Evolutionary conservation across 2,329 filamentous ascomycete genomes (phyloP), one percentile per base, ranked within the genome.

Genomic region (Aureobasidium musti): DNA sequence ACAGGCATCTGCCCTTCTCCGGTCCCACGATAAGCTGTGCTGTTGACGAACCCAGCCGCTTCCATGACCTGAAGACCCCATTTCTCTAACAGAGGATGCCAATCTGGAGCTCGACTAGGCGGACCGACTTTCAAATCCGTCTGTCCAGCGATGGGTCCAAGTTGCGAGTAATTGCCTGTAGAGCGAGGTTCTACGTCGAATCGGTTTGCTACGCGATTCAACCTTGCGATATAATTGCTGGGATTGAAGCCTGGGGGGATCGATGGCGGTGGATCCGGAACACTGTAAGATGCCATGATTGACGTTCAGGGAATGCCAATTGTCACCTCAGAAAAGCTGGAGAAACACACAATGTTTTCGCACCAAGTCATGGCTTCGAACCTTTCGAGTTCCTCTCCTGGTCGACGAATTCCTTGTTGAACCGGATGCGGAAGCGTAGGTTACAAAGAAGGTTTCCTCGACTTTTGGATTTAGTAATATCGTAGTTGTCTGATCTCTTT

Each of bases 71-170:
- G 56, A 37, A 61, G 28, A 26, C 57, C 57, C 41, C 43, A 49
- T 61, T 61, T 47, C 19, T 61, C 26, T 11, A 61, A 19, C 5
- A 61, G 30, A 23, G 57, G 57, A 49, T 61, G 57, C 57, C 57
- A 61, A 37, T 61, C 57, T 61, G 57, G 43, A 17, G 11, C 28
- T 47, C 17, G 57, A 26, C 57, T 61, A 14, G 57, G 41, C 7
- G 43, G 57, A 10, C 57, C 57, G n/a, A 61, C 13, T 41, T 61
- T 61, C 28, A 49, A 11, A 13, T 49, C 28, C 19, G 11, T 60
- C 0, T 23, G 11, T n/a, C 11, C 19, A 26, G 7, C n/a, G 21
- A 26, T n/a, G 10, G 43, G 37, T 11, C 41, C 37, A 11, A 43
- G 54, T 28, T 59, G 54, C 17, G 39, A 21, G 33, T 59, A 43